Evolutionary conservation across 23 red algal species (phyloP).

Genomic region (Chondrus crispus): DNA sequence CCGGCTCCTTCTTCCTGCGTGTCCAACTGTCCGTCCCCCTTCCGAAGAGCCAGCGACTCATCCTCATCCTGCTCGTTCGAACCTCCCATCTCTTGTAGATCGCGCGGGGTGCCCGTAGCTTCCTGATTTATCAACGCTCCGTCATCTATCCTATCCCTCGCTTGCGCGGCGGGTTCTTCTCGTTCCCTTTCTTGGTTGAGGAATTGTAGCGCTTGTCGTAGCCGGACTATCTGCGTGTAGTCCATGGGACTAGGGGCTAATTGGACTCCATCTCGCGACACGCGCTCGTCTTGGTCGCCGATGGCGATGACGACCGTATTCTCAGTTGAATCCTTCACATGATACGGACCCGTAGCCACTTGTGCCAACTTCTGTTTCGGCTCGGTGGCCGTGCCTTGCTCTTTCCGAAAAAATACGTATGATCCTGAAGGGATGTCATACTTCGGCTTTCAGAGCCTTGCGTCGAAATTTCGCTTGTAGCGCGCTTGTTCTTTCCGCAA

Average conservation of each 20-base stretch:
- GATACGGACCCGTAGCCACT: neutral
- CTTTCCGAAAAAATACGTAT: neutral
- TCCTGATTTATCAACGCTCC: too few relatives aligned
- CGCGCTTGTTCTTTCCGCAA: neutral
- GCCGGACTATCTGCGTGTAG: too few relatives aligned
- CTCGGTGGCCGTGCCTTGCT: neutral
- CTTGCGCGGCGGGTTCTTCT: too few relatives aligned
- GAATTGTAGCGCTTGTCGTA: too few relatives aligned
- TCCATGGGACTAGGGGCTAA: neutral
- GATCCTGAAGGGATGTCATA: neutral
- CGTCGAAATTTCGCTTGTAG: constrained; percentile 13
- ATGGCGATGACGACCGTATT: neutral
- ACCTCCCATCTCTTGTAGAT: too few relatives aligned
- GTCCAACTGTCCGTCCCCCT: too few relatives aligned
- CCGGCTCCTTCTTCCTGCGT: too few relatives aligned
- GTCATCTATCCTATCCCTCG: too few relatives aligned
- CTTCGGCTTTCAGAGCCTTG: neutral
- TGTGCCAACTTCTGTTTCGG: neutral
- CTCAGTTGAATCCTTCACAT: neutral
- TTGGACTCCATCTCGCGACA: neutral
- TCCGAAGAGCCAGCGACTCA: too few relatives aligned
- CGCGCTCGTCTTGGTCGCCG: neutral
- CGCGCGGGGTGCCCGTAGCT: too few relatives aligned
- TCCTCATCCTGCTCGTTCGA: too few relatives aligned
- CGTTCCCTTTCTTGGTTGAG: too few relatives aligned